phyloP scores from a whole-genome alignment of 2,329 filamentous ascomycete species.

The Bipolaris gigantea region DNA sequence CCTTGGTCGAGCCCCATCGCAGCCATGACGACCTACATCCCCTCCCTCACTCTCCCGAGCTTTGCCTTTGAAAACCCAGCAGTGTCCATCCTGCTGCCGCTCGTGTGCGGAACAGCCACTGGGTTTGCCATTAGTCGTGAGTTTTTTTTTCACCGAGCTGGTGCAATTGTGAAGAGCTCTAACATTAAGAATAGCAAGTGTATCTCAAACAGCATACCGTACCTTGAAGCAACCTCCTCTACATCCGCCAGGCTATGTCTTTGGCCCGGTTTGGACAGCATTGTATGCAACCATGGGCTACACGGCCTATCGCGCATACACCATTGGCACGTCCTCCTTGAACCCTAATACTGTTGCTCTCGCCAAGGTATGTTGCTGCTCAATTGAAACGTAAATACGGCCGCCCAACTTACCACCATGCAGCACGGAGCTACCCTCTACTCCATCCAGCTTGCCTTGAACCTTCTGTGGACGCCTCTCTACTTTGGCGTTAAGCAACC shows the following conservation, averaged over 20 bases:
- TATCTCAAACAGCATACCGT: constrained; percentile 62
- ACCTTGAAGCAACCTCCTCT: constrained; percentile 67
- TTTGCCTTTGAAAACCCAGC: constrained; percentile 72
- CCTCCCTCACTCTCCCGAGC: constrained; percentile 73
- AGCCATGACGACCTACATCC: constrained; percentile 77
- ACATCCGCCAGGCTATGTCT: constrained; percentile 60
- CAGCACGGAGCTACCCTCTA: constrained; percentile 75
- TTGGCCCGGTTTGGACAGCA: constrained; percentile 61
- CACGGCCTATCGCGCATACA: constrained; percentile 77
- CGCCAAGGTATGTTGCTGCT: constrained; percentile 53
- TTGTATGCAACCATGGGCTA: constrained; percentile 80
- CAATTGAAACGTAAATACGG: not conserved
- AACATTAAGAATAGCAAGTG: constrained; percentile 13
- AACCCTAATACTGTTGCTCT: constrained; percentile 54
- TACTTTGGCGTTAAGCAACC: constrained; percentile 82
- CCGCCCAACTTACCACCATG: constrained; percentile 2
- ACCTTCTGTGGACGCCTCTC: constrained; percentile 87
- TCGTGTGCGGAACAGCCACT: constrained; percentile 71
- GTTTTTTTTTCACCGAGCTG: constrained; percentile 27
- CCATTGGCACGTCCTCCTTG: constrained; percentile 61
- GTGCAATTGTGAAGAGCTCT: not conserved
- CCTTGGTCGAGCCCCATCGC: constrained; percentile 1
- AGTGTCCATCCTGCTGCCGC: constrained; percentile 73
- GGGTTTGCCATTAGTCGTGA: constrained; percentile 69
- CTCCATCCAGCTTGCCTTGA: constrained; percentile 81